Evolutionary conservation across 2,329 filamentous ascomycete species (phyloP), one percentile per base, ranked within the genome.

Genomic region (Microsporum ferrugineum): DNA sequence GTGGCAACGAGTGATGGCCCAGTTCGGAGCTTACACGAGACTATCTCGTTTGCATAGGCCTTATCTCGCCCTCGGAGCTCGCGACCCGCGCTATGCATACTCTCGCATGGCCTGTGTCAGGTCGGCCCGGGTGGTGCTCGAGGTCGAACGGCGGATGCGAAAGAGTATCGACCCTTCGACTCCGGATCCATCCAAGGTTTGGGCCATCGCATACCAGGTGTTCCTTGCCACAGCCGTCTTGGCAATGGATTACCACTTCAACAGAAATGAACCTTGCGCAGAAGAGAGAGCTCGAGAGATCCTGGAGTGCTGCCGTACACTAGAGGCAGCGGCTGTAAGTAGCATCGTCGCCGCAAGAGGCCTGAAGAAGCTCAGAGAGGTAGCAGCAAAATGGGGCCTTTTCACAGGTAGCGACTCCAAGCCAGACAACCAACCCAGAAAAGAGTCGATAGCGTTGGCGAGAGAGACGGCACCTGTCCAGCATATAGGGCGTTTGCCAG

Each of bases 191-290:
- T 70, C 67, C 1, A 65, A 66, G 1, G 66, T 70, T 12, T 73
- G 72, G 69, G 65, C 68, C 2, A 67, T 74, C 3, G 70, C 73
- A 65, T 71, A 77, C 60, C 73, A 75, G 51, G 69, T 76, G 0
- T 76, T 76, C 60, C 71, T 76, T 66, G 74, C 74, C 1, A 71
- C 72, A 1, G 71, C 73, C 1, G 71, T 74, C 4, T 59, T 77
- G 8, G 62, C 76, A 3, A 73, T 76, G 62, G 75, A 76, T 41
- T 67, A 73, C 0, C 76, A 73, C 61, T 73, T 75, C 63, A 76
- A 76, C 49, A 71, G 69, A 64, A 71, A 72, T 56, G 72, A 75
- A 47, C 69, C 72, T 1, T 61, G 73, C 0, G 72, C 70, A 1
- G 71, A 73, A 4, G 70, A 67, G 10, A 66, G 73, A 4, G 70